Evolutionary conservation across 148 eudicot species (phyloP).

Genomic region (Amaranthus hypochondriacus): DNA sequence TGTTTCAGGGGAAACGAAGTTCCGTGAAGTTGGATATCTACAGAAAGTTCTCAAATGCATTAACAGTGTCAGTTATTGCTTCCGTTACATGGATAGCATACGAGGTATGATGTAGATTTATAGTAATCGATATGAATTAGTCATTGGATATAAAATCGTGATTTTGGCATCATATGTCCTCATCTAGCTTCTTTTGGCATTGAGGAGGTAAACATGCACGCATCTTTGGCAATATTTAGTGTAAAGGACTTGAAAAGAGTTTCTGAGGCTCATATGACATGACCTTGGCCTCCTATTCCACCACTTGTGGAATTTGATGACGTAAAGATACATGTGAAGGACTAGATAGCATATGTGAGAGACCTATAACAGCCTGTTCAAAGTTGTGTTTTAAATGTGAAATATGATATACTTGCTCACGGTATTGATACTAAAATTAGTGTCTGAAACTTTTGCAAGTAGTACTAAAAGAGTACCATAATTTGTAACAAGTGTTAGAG

Average conservation of each 20-base stretch:
- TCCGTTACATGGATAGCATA: slow-evolving; percentile 89
- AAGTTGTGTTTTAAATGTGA: neutral
- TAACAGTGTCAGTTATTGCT: slow-evolving; percentile 73
- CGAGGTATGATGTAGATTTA: slow-evolving; percentile 52
- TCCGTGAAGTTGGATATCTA: slow-evolving; percentile 86
- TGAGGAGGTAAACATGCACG: neutral
- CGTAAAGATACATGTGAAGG: too few relatives aligned
- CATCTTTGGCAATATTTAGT: neutral
- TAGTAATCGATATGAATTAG: neutral
- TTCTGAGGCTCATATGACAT: neutral
- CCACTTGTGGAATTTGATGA: too few relatives aligned
- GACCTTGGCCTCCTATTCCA: too few relatives aligned
- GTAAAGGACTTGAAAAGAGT: neutral
- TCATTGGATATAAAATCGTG: neutral
- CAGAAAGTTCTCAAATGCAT: slow-evolving; percentile 87
- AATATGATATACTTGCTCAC: too few relatives aligned
- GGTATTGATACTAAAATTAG: too few relatives aligned
- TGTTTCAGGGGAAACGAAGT: slow-evolving; percentile 71
- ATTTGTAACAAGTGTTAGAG: neutral
- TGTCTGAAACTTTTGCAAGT: too few relatives aligned
- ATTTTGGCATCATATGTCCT: neutral
- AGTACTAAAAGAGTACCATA: too few relatives aligned
- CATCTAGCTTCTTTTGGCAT: neutral
- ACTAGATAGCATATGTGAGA: neutral
- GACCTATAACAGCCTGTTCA: neutral